Evolutionary conservation across 140 eudicot species (phyloP), one percentile per base, ranked within the genome.

Genomic region (Ambrosia hybrid): DNA sequence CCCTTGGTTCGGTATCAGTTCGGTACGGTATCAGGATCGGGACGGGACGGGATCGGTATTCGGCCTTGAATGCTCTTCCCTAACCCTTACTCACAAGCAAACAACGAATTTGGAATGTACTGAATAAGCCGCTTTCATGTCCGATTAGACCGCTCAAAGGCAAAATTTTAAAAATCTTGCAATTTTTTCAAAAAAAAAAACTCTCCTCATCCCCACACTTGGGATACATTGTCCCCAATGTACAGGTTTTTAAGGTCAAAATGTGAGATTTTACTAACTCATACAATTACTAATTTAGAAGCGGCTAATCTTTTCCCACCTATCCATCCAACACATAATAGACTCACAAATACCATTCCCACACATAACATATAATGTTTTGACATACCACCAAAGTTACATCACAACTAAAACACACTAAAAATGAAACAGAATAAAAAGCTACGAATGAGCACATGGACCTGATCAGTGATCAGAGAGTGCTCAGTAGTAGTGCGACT

Each of bases 151-250:
- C 46, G 4, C 46, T 5, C 8, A 5, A 39, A 39, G 4, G 1
- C 46, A 39, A 5, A 30, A 39, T 4, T 39, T 39, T 3, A 21
- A 21, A 21, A 21, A 21, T 39, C 5, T 3, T 39, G 26, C 26
- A 21, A 21, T 4, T 39, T 30, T 30, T 39, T 39, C 7, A 4
- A 6, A 39, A 6, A 4, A 3, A 6, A 39, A 6, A 4, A 3
- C 4, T 51, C 57, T 15, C 57, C 57, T 51, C 57, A 51, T 51
- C 57, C 57, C 57, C 57, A 51, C 57, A 51, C 57, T 10, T 51
- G 17, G 16, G 57, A 51, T 51, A 51, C 57, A 51, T 11, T 51
- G 57, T 51, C 17, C 57, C 57, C 57, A 51, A 51, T 51, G 57
- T 51, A 0, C 11, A 3, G 5, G 1, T 51, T 51, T 51, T 39